Base-by-base conservation (phyloP, 208 protist genomes). In the Leishmania aethiopica region DNA sequence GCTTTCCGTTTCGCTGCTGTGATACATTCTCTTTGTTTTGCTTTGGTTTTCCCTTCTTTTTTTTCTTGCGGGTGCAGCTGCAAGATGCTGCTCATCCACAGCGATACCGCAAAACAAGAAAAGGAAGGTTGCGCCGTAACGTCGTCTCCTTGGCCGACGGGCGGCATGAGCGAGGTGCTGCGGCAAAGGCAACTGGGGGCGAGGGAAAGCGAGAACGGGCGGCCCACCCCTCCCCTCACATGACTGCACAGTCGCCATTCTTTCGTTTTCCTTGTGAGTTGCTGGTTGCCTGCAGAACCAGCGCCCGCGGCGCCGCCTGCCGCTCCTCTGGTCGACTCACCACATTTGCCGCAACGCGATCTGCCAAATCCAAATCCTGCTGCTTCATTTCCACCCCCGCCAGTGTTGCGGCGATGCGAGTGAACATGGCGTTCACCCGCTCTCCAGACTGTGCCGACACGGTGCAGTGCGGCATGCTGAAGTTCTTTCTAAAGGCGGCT, bases 371-470 rank as follows among this genome's bases (percentile, higher is more conserved):
- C 10, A 99, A 47, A 64, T 98, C 95, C 74, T 89, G 64, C 75
- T 92, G 82, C 32, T 90, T 88, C 45, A 99, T 80, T 28, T 82
- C 75, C 22, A 98, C 82, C 35, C 95, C 96, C 8, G 89, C 78
- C 15, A 99, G 88, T n/a, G 94, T 90, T 13, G 96, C 95, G 22
- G 97, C 97, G 37, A 99, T 88, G 28, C 84, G 77, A 51, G 85
- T 92, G 82, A 99, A 98, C 70, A 95, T 86, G 2, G 87, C 57
- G 71, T 95, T 91, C 40, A 99, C 87, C 25, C 93, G 91, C 70
- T 99, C 97, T 37, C 97, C 97, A 2, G 96, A 98, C 78, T 96
- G 95, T 6, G 98, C 97, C 6, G 95, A 98, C 64, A 99, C 89
- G 59, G 93, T 80, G 79, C 92, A 97, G 74, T 90, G 87, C 40